Conservation (phyloP, 2,329 filamentous ascomycete genomes). For the Alternaria atra region DNA sequence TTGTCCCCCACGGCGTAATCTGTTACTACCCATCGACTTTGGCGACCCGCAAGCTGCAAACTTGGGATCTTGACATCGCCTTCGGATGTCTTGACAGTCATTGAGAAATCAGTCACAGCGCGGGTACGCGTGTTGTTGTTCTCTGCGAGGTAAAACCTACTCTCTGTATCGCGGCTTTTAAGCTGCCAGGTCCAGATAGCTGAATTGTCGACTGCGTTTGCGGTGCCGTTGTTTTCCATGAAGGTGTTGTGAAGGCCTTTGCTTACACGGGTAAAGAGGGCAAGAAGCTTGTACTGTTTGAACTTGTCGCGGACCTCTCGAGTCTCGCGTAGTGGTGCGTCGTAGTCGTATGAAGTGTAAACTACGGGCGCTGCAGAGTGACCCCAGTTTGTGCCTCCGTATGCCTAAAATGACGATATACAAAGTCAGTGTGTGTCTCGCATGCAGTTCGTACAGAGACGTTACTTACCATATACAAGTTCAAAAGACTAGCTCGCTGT, state of each 20-base stretch:
- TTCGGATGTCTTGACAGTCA: conserved; percentile 59
- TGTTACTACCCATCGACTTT: conserved; percentile 65
- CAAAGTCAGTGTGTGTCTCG: not conserved
- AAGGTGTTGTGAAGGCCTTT: conserved; percentile 61
- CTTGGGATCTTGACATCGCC: conserved; percentile 56
- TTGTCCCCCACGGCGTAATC: conserved; percentile 61
- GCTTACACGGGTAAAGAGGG: conserved; percentile 63
- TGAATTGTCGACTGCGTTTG: conserved; percentile 53
- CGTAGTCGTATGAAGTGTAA: conserved; percentile 59
- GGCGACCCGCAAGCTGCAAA: conserved; percentile 61
- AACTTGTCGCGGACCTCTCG: conserved; percentile 63
- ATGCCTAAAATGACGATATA: not conserved
- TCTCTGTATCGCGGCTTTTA: conserved; percentile 60
- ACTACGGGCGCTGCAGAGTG: conserved; percentile 57
- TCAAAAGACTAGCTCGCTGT: conserved; percentile 60
- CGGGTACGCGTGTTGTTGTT: conserved; percentile 58
- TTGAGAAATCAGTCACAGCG: conserved; percentile 57
- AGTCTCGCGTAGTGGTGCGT: conserved; percentile 63
- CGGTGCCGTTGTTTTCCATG: conserved; percentile 65
- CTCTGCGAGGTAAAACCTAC: conserved; percentile 62
- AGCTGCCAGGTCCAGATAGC: conserved; percentile 62
- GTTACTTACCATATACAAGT: conserved; percentile 57
- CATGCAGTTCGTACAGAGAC: not conserved
- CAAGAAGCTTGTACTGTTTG: conserved; percentile 64
- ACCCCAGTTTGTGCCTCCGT: conserved; percentile 66